A percentile compares a stretch with the other conserved stretches of the same genome.
Evolutionary conservation across 257 asterid species (phyloP).

Genomic region (Gentiana macrophylla): DNA sequence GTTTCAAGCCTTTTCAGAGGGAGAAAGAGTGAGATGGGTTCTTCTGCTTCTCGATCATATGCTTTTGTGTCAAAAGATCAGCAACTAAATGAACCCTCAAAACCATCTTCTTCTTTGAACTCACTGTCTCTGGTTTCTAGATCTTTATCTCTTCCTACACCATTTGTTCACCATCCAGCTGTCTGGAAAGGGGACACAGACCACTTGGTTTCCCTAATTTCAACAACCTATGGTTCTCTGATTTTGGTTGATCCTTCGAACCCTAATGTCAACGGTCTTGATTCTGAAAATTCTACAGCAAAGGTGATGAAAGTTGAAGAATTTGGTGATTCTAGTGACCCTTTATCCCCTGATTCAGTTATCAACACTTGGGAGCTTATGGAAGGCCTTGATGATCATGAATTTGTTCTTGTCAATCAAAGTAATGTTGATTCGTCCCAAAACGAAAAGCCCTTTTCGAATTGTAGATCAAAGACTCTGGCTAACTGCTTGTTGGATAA

Average conservation of each 20-base stretch:
- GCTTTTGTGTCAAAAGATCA: conserved; percentile 27
- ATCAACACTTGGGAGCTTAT: conserved; percentile 97
- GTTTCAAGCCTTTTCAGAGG: neutral
- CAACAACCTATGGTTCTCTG: conserved; percentile 82
- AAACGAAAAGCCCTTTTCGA: conserved; percentile 3
- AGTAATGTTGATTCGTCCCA: conserved; percentile 24
- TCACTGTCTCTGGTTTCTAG: conserved; percentile 43
- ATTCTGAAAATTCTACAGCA: conserved; percentile 12
- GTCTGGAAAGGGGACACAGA: conserved; percentile 43
- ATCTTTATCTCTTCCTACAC: conserved; percentile 43
- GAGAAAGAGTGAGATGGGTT: conserved; percentile 31
- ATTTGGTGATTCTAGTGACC: conserved; percentile 31
- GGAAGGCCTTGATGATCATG: conserved; percentile 84
- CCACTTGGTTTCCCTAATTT: conserved; percentile 73
- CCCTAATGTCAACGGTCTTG: conserved; percentile 18
- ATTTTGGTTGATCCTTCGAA: conserved; percentile 27
- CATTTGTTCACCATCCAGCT: conserved; percentile 53
- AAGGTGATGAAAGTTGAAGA: conserved; percentile 19
- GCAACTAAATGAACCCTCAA: conserved; percentile 28
- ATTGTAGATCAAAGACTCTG: conserved; percentile 5
- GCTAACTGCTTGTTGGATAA: conserved; percentile 11
- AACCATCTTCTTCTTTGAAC: conserved; percentile 31
- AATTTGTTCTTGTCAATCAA: conserved; percentile 27
- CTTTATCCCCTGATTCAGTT: conserved; percentile 68
- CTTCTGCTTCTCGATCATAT: conserved; percentile 59